phyloP scores from a whole-genome alignment of 805 yeast genomes.

The Yarrowia bubula region DNA sequence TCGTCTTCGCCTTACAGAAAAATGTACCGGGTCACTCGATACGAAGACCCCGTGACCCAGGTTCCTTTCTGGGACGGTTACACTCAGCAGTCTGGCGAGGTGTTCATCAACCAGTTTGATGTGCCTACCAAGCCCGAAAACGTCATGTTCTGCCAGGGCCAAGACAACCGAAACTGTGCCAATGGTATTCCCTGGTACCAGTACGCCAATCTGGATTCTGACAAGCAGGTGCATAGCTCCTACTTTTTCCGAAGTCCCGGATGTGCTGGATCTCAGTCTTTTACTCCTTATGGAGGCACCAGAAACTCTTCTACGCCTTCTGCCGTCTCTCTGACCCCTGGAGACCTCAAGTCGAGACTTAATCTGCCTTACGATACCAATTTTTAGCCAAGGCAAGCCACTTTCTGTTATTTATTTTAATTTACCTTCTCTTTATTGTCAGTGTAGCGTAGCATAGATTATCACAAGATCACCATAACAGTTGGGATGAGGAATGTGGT shows the following conservation, averaged over 20 bases:
- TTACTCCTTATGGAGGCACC: not conserved
- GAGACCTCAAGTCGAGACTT: not conserved
- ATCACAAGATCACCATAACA: no score
- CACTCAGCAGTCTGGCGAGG: slow-evolving; percentile 17
- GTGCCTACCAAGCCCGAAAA: slow-evolving; percentile 3
- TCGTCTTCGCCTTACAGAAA: not conserved
- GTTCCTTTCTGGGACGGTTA: slow-evolving; percentile 26
- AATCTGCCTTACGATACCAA: not conserved
- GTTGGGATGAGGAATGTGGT: no score
- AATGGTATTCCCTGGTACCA: slow-evolving; percentile 22
- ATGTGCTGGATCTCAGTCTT: not conserved
- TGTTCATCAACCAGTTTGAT: not conserved
- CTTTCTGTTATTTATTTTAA: not conserved
- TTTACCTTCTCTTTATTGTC: not conserved
- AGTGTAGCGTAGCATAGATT: not conserved
- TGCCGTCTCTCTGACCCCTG: not conserved
- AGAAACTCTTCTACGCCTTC: not conserved
- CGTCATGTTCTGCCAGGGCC: slow-evolving; percentile 19
- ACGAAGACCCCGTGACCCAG: slow-evolving; percentile 22
- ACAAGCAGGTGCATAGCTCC: not conserved
- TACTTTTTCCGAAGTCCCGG: slow-evolving; percentile 20
- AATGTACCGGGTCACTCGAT: slow-evolving; percentile 22
- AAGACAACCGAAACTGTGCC: slow-evolving; percentile 13
- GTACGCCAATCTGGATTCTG: slow-evolving; percentile 8
- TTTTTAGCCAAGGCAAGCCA: not conserved